These are phyloP conservation scores for Datura wrightii DNA, from an alignment of 257 asterid species.

Conservation along the genomic window DNA sequence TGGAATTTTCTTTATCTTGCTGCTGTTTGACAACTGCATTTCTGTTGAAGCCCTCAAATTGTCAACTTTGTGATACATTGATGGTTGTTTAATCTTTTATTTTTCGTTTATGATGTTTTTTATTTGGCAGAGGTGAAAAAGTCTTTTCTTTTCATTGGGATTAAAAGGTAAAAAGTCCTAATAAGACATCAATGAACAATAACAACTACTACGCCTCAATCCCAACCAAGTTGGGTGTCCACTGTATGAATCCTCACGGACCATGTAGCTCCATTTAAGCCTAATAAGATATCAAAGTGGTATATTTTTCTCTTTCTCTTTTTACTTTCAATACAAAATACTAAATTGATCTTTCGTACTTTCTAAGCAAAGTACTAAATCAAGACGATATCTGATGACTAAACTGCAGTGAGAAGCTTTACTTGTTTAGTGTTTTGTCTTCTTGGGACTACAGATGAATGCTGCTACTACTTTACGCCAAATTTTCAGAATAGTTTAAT, in stretches of 20 bases:
- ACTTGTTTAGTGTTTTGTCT: slow-evolving; percentile 6
- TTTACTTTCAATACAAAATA: not conserved
- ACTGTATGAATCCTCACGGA: not conserved
- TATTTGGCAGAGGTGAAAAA: not conserved
- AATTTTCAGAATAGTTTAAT: slow-evolving; percentile 1
- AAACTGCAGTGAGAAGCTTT: not conserved
- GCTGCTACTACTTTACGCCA: not conserved
- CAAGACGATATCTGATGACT: not conserved
- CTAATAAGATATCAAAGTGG: not conserved
- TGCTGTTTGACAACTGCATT: not conserved
- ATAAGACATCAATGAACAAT: not conserved
- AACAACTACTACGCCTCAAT: not conserved
- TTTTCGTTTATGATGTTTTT: not conserved
- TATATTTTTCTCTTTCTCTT: not conserved
- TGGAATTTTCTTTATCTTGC: not conserved
- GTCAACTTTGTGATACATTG: not conserved
- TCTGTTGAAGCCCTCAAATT: not conserved
- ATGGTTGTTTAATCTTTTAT: not conserved
- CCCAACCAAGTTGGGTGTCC: not conserved
- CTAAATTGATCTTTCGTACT: not conserved
- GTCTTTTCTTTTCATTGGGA: not conserved
- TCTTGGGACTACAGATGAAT: not conserved
- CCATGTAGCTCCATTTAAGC: not conserved
- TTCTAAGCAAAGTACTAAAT: not conserved
- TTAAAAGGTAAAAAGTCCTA: not conserved